phyloP scores from a whole-genome alignment of 1,284 basidiomycete species.

The Cutaneotrichosporon sp. region DNA sequence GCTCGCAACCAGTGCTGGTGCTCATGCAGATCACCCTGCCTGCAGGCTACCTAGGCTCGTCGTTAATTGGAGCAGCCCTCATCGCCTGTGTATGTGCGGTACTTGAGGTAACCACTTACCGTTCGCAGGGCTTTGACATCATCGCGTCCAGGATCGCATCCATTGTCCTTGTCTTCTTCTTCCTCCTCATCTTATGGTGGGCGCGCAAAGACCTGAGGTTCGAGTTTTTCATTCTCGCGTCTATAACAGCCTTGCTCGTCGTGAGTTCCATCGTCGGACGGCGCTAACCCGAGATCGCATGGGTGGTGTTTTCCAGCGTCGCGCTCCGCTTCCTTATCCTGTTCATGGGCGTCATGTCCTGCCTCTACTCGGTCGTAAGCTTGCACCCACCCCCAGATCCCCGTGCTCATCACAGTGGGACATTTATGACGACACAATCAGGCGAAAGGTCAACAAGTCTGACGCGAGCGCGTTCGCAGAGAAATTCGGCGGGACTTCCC shows the following conservation, averaged over 20 bases:
- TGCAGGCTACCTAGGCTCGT: conserved; percentile 87
- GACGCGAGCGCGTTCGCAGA: conserved; percentile 87
- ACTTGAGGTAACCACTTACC: not conserved
- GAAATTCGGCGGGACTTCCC: conserved; percentile 62
- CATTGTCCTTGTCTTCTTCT: conserved; percentile 75
- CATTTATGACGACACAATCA: conserved; percentile 83
- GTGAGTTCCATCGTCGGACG: conserved; percentile 19
- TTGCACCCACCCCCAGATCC: not conserved
- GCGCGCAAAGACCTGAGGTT: conserved; percentile 53
- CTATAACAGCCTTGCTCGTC: conserved; percentile 30
- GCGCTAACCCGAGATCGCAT: conserved; percentile 55
- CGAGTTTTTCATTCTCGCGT: too few relatives aligned
- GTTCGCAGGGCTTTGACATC: conserved; percentile 67
- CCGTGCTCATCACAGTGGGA: conserved; percentile 67
- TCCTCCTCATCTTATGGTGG: conserved; percentile 85
- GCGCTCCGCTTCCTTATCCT: conserved; percentile 60
- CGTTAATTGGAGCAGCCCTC: conserved; percentile 79
- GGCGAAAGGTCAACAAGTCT: conserved; percentile 82
- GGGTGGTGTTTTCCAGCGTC: conserved; percentile 71
- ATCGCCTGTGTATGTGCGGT: conserved; percentile 71
- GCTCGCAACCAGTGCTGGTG: conserved; percentile 58
- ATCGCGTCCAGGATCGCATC: conserved; percentile 86
- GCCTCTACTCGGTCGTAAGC: conserved; percentile 59
- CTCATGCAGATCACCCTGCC: conserved; percentile 51
- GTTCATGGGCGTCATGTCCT: conserved; percentile 93